Evolutionary conservation across 805 yeast genomes (phyloP).

Genomic region (Starmerella asiatica): DNA sequence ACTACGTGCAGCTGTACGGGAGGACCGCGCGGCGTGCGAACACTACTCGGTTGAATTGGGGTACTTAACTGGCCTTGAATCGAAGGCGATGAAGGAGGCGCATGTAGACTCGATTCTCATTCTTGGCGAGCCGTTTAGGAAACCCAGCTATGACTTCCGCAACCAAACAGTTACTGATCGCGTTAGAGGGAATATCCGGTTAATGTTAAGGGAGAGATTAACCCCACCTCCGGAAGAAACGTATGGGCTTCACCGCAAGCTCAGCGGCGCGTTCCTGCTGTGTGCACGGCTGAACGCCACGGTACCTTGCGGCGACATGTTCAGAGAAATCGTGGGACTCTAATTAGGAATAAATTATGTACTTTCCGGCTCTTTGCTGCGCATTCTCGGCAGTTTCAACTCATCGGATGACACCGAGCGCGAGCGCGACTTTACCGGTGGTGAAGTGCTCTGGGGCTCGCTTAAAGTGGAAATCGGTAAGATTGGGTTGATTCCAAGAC

Average conservation of each 20-base stretch:
- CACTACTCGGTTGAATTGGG: constrained; percentile 62
- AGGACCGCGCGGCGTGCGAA: constrained; percentile 52
- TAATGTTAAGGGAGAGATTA: constrained; percentile 82
- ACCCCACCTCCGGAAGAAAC: constrained; percentile 99
- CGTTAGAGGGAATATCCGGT: constrained; percentile 70
- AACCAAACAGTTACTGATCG: constrained; percentile 88
- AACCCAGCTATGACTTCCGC: constrained; percentile 48
- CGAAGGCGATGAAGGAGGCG: constrained; percentile 75
- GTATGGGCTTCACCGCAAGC: constrained; percentile 86
- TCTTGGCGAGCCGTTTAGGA: constrained; percentile 82
- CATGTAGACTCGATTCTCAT: constrained; percentile 84
- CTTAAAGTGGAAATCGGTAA: constrained; percentile 2
- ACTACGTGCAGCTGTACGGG: constrained; percentile 57
- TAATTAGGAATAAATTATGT: neutral
- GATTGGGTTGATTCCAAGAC: constrained; percentile 9
- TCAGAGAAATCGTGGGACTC: constrained; percentile 56
- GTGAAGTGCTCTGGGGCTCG: neutral
- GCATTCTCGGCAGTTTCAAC: neutral
- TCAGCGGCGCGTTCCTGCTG: constrained; percentile 82
- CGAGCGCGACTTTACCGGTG: too few species aligned
- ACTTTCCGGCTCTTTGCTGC: neutral
- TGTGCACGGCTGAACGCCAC: constrained; percentile 76
- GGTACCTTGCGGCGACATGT: constrained; percentile 68
- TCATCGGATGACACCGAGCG: neutral
- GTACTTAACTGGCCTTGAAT: constrained; percentile 81